Evolutionary conservation across 768 basidiomycete genomes (phyloP), one percentile per base, ranked within the genome.

Genomic region (Lactifluus volemus): DNA sequence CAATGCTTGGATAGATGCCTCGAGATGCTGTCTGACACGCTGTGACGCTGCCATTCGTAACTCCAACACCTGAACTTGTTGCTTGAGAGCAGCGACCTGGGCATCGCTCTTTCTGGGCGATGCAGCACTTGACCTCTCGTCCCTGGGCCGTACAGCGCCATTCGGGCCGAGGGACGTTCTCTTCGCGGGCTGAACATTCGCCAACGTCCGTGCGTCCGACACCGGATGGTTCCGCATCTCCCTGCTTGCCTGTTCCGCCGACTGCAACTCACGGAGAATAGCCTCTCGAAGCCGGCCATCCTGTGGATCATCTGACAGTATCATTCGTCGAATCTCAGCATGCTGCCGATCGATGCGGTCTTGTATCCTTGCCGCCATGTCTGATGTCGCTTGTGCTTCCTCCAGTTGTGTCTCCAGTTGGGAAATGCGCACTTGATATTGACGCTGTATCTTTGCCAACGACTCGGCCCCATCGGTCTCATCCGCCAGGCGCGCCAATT

Each of bases 11-110:
- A 88, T 70, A 0, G 83, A 81, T 4, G 74, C 73, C 66, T 86
- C 84, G 10, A 88, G 74, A 66, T 88, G 84, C 49, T 79, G 81
- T 32, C 85, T 75, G 58, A 88, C 82, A 25, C 85, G 81, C 29
- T 84, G 81, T 0, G 85, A 86, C 10, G 84, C 83, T 2, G 77
- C 79, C 77, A 88, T 85, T 68, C 83, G 82, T 49, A 87, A 75
- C 64, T 86, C 86, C 17, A 87, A 77, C 19, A 81, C 76, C 62
- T 86, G 83, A 8, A 89, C 80, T 63, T 89, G 85, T 63, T 84
- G 81, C 60, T 79, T 81, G 41, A 84, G 77, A 6, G 73, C 77
- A 51, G 75, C 72, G 38, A 83, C 77, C 64, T 83, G 70, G 36
- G 68, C 70, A 9, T 76, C 79, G 53, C 74, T 76, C 53, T 83